Percentiles rank a stretch among this genome's conserved stretches.
Conservation (phyloP, 139 green algal species). For the Micractinium conductrix region DNA sequence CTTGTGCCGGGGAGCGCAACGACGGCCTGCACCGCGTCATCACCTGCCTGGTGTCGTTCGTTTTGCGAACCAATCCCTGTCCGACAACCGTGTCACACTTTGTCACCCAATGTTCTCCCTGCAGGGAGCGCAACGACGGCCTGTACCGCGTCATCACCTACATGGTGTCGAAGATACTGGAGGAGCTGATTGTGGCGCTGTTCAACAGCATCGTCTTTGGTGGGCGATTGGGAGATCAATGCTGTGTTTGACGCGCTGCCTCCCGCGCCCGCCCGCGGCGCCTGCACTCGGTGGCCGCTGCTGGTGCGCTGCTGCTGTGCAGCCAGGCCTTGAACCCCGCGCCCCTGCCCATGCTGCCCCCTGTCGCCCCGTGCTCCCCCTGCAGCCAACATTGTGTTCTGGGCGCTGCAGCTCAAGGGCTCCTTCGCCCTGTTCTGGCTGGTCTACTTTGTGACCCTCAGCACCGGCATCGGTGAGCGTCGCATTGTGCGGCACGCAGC, state of each 20-base stretch:
- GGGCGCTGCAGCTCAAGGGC: slow-evolving; percentile 63
- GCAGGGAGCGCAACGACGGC: slow-evolving; percentile 78
- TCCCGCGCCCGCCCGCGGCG: too few species aligned
- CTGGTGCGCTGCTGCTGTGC: too few species aligned
- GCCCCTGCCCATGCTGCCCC: neutral
- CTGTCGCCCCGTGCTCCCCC: neutral
- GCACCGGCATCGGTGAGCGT: slow-evolving; percentile 54
- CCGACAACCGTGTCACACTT: too few species aligned
- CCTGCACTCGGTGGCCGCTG: too few species aligned
- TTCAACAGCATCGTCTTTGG: slow-evolving; percentile 35
- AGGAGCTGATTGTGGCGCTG: slow-evolving; percentile 61
- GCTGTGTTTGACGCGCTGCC: neutral
- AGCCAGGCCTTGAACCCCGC: too few species aligned
- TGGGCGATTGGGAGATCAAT: neutral
- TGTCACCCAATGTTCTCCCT: neutral
- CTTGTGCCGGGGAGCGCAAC: slow-evolving; percentile 61
- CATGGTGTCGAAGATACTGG: slow-evolving; percentile 76
- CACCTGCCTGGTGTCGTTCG: slow-evolving; percentile 77
- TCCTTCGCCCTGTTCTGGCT: slow-evolving; percentile 71
- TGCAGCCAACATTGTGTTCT: slow-evolving; percentile 63
- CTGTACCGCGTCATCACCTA: slow-evolving; percentile 86
- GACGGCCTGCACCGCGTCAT: slow-evolving; percentile 84
- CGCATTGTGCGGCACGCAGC: too few species aligned
- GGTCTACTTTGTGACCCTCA: slow-evolving; percentile 62
- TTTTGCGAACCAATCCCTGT: too few species aligned